Conservation (phyloP, 1,284 basidiomycete genomes). For the Erythrobasidium hasegawianum region DNA sequence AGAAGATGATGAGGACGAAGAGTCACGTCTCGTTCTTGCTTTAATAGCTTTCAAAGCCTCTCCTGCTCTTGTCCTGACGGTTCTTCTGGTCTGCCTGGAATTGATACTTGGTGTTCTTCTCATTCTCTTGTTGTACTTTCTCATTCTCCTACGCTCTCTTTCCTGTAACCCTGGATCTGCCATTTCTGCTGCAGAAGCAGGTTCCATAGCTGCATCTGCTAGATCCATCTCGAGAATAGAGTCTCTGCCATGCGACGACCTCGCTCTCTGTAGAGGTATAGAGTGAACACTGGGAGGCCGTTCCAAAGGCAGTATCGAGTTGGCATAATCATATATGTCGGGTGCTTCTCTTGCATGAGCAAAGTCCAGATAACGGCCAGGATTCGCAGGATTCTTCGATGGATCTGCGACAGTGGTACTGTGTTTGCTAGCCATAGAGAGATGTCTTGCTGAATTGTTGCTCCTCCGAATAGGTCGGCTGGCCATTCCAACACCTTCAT, state of each 20-base stretch:
- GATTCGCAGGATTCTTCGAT: background rate
- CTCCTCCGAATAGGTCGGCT: background rate
- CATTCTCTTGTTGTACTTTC: constrained; percentile 26
- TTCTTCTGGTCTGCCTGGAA: constrained; percentile 37
- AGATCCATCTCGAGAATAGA: constrained; percentile 33
- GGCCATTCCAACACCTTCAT: background rate
- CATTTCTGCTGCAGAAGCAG: constrained; percentile 23
- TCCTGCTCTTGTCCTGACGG: constrained; percentile 35
- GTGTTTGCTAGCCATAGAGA: too few relatives aligned
- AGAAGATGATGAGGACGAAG: constrained; percentile 34
- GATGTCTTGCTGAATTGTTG: too few relatives aligned
- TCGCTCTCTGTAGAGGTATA: constrained; percentile 23
- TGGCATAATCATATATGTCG: background rate
- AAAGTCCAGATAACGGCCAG: background rate
- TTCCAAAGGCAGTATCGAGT: background rate
- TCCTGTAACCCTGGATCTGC: constrained; percentile 17
- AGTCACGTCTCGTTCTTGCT: constrained; percentile 11
- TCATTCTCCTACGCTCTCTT: constrained; percentile 7
- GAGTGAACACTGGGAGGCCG: constrained; percentile 24
- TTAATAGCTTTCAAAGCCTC: constrained; percentile 36
- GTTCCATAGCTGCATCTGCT: constrained; percentile 28
- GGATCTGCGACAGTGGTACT: background rate
- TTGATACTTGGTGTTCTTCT: constrained; percentile 34
- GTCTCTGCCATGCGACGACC: constrained; percentile 24
- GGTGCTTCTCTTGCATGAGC: background rate